Base-by-base conservation (phyloP, 2,329 filamentous ascomycete genomes). In the Penicillium hesseltinei region DNA sequence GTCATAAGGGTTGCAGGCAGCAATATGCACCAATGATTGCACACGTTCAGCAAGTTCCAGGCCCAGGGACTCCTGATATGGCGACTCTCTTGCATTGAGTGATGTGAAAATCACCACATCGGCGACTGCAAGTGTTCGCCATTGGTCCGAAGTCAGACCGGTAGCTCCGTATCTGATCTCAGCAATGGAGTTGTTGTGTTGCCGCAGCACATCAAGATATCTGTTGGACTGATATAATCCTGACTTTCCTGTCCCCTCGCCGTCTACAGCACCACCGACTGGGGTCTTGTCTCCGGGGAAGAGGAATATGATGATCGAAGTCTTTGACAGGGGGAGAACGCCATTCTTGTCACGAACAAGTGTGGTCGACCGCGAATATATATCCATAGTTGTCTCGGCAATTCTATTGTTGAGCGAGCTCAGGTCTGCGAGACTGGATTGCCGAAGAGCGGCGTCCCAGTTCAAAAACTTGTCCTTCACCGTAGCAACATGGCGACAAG, bases 1-100 rank as follows among this genome's bases (percentile, higher is more conserved):
- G 57, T 80, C 78, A 54, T 78, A 79, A 2, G 77, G 77, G 60
- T 71, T 75, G 55, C 75, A 77, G 5, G 73, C 75, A 31, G 76
- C 77, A 59, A 80, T 67, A 11, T 69, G 64, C 44, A 79, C 71
- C 39, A 77, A 46, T 9, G 67, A 71, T 5, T 65, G 65, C 27
- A 66, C 61, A 36, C 65, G 67, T 8, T 61, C 62, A 21, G 69
- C 65, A 21, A 78, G 64, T n/a, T 70, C 61, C 11, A 71, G 58
- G 0, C 72, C 76, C 11, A 78, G 58, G 0, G 60, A 57, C 46
- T 67, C 72, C 52, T 80, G 76, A 50, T 73, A 74, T 1, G 66
- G 60, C 13, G 71, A 74, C 44, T 75, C 66, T 11, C 63, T 69
- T 29, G 76, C 75, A 62, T 79, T 79, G 52, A 73, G 62, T 0